Evolutionary conservation across 2,329 filamentous ascomycete species (phyloP), one percentile per base, ranked within the genome.

Genomic region (Colletotrichum tanaceti): DNA sequence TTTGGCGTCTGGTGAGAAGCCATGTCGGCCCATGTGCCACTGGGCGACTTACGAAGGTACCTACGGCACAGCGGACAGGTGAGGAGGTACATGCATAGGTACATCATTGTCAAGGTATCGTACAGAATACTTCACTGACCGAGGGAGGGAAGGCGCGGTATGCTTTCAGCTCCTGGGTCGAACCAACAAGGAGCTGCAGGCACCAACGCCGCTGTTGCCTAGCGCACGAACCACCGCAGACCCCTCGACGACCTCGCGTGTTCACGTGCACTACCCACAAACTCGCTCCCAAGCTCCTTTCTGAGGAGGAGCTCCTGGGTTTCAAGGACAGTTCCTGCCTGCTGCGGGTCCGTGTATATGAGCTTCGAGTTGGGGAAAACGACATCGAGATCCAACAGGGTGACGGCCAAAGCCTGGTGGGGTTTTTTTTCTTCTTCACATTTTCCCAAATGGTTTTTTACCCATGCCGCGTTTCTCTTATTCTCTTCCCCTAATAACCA

Each of bases 191-290:
- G 47, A 38, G 58, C 43, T 47, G 58, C 58, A 65, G 69, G 63
- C 62, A 63, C 53, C 47, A 39, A 41, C 53, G 58, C 50, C 67
- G 63, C 47, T 71, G 70, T 58, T 71, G 70, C 70, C 70, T 71
- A 49, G 54, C 58, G 58, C 70, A 71, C 70, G 70, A 67, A 58
- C 67, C 64, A 47, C 32, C 44, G 24, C 13, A 18, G 32, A 11
- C 57, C 44, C 3, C 22, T 41, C 22, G 16, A 52, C 41, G 14
- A 20, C 35, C 24, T 60, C 66, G 44, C 62, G 63, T 38, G 49
- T 63, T 71, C 20, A 70, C 67, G 67, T 67, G 70, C 20, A 14
- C 41, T 11, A 52, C 11, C 18, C 20, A 13, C 20, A 13, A 35
- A 35, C 57, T 49, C 9, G n/a, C 28, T 49, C 44, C 13, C 32